Evolutionary conservation across 768 basidiomycete genomes (phyloP).

Genomic region (Suillus luteus): DNA sequence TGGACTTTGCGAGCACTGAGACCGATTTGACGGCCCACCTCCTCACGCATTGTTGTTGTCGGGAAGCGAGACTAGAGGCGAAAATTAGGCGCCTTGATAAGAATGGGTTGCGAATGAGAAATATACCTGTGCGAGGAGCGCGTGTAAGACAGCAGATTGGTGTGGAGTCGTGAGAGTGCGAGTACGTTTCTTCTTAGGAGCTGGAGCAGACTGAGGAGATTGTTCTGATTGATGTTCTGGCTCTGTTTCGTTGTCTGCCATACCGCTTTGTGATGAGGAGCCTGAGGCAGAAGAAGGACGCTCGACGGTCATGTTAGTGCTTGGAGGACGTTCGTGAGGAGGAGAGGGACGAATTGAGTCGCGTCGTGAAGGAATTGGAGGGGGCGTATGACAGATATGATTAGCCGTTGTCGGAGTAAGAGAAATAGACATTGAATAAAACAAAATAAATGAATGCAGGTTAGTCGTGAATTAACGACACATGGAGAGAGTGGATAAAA

Average conservation of each 20-base stretch:
- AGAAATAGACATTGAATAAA: conserved; percentile 31
- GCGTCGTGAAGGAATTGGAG: conserved; percentile 24
- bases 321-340: background rate
- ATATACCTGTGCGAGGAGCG: conserved; percentile 79
- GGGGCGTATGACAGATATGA: conserved; percentile 13
- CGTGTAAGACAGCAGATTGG: conserved; percentile 85
- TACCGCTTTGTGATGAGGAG: conserved; percentile 54
- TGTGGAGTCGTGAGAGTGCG: conserved; percentile 87
- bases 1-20: conserved; percentile 89
- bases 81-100: background rate
- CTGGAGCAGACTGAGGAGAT: conserved; percentile 36
- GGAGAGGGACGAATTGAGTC: conserved; percentile 15
- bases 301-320: conserved; percentile 23
- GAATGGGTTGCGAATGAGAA: background rate
- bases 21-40: conserved; percentile 85
- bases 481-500: conserved; percentile 13
- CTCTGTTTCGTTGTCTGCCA: conserved; percentile 63
- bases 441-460: conserved; percentile 27
- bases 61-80: conserved; percentile 78
- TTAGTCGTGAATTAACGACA: conserved; percentile 19
- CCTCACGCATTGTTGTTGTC: conserved; percentile 83
- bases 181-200: conserved; percentile 67
- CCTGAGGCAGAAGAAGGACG: conserved; percentile 33
- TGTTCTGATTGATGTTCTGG: conserved; percentile 44
- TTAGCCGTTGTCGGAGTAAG: conserved; percentile 22